Evolutionary conservation across 805 yeast genomes (phyloP), one percentile per base, ranked within the genome.

Genomic region (Spathaspora arborariae): DNA sequence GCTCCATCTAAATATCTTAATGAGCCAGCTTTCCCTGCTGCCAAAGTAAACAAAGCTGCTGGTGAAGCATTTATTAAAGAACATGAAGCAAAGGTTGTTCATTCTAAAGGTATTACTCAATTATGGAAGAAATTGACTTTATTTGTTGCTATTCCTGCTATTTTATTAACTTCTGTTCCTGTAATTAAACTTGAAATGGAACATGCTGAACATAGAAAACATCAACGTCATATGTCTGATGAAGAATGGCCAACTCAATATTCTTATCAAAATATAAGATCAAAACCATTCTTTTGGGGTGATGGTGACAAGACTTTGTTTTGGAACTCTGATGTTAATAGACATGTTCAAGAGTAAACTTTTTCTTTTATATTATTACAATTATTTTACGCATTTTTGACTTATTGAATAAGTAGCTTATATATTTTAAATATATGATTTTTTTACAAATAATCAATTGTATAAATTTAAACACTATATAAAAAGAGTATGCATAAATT

Each of bases 301-400:
- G 92, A 94, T 66, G 98, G 99, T 67, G 96, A 91, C 79, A 84
- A 88, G 81, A 89, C 98, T 53, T 75, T 85, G 65, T 94, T 94
- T 86, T 94, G 99, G 99, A 89, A 89, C 78, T 78, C 88, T 45
- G 86, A 81, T 61, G 80, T 87, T 65, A 92, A 92, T 87, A 88
- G 96, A 80, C 88, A 88, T 77, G 72, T 85, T 62, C 21, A 30
- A 20, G 39, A 37, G 3, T 37, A 37, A 20, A 37, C 24, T 3
- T 30, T 10, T 40, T 39, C 16, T 16, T 27, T 20, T 15, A 11
- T n/a, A 38, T 18, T 35, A 35, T 10, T 35, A 20, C 11, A 20
- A 13, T 20, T 4, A 16, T 39, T 39, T 39, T 37, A 20, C 24
- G 21, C 39, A 20, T 37, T 37, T 37, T 9, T 24, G 27, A 20